Evolutionary conservation across 352 stramenopile genomes (phyloP), one percentile per base, ranked within the genome.

Genomic region (Pythium grandisporangium): DNA sequence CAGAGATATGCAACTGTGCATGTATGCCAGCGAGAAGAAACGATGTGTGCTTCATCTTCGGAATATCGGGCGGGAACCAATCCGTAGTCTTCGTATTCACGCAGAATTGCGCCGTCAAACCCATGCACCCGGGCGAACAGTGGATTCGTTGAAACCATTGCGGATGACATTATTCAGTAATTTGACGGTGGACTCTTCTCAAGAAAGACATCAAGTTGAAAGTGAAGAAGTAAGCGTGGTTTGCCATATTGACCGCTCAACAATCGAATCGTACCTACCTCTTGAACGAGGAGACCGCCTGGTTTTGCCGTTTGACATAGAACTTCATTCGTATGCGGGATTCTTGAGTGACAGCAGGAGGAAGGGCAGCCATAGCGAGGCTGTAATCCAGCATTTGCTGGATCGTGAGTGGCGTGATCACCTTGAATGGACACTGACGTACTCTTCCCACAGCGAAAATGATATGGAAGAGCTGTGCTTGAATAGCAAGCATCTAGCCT

Each of bases 1-100:
- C 12, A 16, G 16, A n/a, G 58, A 63, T 14, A 32, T 61, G 25
- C 63, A 58, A 7, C 60, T 86, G 12, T 66, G 63, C 16, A 84
- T 89, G 70, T 85, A 83, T 52, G 48, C 58, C 20, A 80, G 62
- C 24, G 76, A 89, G 47, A 78, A 51, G 12, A 86, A 80, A 32
- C 62, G 51, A 17, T 85, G 55, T 36, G 54, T 69, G 41, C 36
- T 89, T 26, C 52, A 69, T 30, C 48, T 86, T 5, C 66, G 60
- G 32, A 84, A 77, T 46, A 59, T 47, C 14, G 67, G 72, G 4
- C 68, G 66, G 21, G 51, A 45, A 5, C 34, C 39, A 16, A 81
- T 86, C 23, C 26, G 66, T n/a, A n/a, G n/a, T n/a, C n/a, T n/a
- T n/a, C n/a, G n/a, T n/a, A n/a, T n/a, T n/a, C n/a, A n/a, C n/a